Evolutionary conservation across 352 stramenopile genomes (phyloP).

Genomic region (Phytophthora hibernalis): DNA sequence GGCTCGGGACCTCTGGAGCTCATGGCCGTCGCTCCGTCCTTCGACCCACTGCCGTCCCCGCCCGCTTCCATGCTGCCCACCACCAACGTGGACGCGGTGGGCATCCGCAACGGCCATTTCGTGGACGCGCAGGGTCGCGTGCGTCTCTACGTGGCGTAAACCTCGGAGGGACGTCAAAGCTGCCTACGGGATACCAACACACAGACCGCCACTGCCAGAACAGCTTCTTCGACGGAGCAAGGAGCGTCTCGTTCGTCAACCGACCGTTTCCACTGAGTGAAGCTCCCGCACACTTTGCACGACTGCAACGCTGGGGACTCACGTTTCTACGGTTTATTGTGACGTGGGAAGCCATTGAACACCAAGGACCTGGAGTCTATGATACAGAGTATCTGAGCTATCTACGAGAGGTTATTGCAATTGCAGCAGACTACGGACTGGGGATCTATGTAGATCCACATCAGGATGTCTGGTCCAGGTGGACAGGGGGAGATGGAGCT

Average conservation of each 20-base stretch:
- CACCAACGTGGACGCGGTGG: constrained; percentile 25
- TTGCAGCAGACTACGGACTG: constrained; percentile 73
- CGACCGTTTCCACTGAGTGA: constrained; percentile 88
- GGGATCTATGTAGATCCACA: constrained; percentile 91
- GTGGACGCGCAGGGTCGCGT: constrained; percentile 81
- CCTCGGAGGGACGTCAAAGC: constrained; percentile 89
- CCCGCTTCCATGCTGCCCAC: constrained; percentile 23
- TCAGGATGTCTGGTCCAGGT: constrained; percentile 93
- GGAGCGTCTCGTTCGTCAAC: constrained; percentile 69
- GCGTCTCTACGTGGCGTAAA: constrained; percentile 89
- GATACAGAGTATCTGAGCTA: constrained; percentile 89
- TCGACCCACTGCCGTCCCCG: constrained; percentile 16
- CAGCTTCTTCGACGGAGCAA: constrained; percentile 62
- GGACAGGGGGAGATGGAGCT: constrained; percentile 89
- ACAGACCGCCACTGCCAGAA: constrained; percentile 36
- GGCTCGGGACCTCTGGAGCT: constrained; percentile 4
- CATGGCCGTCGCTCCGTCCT: constrained; percentile 23
- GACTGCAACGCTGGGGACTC: constrained; percentile 85
- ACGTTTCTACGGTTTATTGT: constrained; percentile 87
- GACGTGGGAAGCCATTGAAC: constrained; percentile 93
- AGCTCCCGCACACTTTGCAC: constrained; percentile 76
- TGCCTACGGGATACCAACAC: constrained; percentile 69
- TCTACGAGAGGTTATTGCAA: constrained; percentile 64
- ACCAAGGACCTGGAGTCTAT: constrained; percentile 82
- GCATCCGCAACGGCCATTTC: constrained; percentile 78